Conservation (phyloP, 2,329 filamentous ascomycete species). For the Geosmithia putterillii region DNA sequence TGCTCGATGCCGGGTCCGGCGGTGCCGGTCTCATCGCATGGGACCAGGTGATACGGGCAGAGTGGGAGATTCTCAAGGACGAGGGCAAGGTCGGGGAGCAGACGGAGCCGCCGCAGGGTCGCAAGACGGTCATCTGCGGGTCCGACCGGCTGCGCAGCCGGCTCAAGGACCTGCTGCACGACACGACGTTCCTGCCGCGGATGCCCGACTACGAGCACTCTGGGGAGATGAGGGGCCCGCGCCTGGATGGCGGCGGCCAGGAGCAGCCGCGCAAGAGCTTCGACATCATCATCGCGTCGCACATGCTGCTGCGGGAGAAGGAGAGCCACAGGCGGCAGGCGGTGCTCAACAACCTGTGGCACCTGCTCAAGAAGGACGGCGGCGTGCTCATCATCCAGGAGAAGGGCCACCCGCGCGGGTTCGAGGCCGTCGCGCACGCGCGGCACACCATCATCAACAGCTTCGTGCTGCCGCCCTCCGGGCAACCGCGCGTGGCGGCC, state of each 20-base stretch:
- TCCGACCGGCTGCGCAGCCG: constrained; percentile 65
- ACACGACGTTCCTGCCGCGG: constrained; percentile 85
- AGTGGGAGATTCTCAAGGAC: constrained; percentile 61
- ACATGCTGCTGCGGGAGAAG: constrained; percentile 64
- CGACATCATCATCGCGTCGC: constrained; percentile 82
- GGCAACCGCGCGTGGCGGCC: constrained; percentile 16
- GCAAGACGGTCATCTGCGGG: constrained; percentile 69
- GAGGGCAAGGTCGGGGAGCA: constrained; percentile 21
- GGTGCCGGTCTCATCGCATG: constrained; percentile 66
- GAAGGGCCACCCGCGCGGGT: constrained; percentile 83
- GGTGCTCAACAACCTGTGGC: constrained; percentile 82
- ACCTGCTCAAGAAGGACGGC: constrained; percentile 67
- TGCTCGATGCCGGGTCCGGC: constrained; percentile 64
- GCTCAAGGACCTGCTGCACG: constrained; percentile 63
- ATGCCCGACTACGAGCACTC: constrained; percentile 76
- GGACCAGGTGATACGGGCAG: constrained; percentile 65
- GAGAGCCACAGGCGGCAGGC: constrained; percentile 68
- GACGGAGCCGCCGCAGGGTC: constrained; percentile 45
- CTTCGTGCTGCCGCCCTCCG: constrained; percentile 46
- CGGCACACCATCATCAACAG: constrained; percentile 67
- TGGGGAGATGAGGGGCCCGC: constrained; percentile 42
- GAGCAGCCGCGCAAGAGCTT: constrained; percentile 61
- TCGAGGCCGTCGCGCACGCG: constrained; percentile 81
- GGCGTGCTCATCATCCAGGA: constrained; percentile 81
- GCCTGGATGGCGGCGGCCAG: constrained; percentile 43